Conservation (phyloP, 2,329 filamentous ascomycete genomes). For the Delphinella strobiligena region DNA sequence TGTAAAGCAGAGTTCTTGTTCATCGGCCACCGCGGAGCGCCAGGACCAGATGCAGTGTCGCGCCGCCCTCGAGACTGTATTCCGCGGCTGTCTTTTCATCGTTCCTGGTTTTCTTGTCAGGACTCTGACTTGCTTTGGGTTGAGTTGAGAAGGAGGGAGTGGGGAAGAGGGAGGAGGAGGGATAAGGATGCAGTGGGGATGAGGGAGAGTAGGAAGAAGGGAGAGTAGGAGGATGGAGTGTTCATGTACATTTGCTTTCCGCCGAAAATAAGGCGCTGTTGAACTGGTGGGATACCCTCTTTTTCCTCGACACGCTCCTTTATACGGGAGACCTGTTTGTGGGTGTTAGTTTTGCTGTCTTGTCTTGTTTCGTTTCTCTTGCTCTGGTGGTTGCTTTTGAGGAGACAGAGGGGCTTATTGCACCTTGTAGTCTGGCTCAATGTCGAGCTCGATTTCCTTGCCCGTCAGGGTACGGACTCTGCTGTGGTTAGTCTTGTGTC, state of each 20-base stretch:
- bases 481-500: too few relatives aligned
- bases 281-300: conserved; percentile 92
- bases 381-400: neutral
- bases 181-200: neutral
- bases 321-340: conserved; percentile 72
- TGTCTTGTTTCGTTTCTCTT: neutral
- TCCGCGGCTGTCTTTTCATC: conserved; percentile 90
- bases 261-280: conserved; percentile 90
- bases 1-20: too few relatives aligned
- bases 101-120: conserved; percentile 45
- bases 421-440: conserved; percentile 89
- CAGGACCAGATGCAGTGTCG: conserved; percentile 88
- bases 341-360: conserved; percentile 2
- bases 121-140: neutral
- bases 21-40: conserved; percentile 70
- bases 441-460: conserved; percentile 97
- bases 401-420: conserved; percentile 1
- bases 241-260: conserved; percentile 83
- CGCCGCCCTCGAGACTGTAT: conserved; percentile 81
- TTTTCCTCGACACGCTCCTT: conserved; percentile 99
- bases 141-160: neutral
- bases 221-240: neutral
- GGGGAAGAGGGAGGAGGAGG: neutral
- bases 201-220: neutral
- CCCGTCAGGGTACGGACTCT: conserved; percentile 96